phyloP scores from a whole-genome alignment of 75 land plant genomes.

The Larix kaempferi region DNA sequence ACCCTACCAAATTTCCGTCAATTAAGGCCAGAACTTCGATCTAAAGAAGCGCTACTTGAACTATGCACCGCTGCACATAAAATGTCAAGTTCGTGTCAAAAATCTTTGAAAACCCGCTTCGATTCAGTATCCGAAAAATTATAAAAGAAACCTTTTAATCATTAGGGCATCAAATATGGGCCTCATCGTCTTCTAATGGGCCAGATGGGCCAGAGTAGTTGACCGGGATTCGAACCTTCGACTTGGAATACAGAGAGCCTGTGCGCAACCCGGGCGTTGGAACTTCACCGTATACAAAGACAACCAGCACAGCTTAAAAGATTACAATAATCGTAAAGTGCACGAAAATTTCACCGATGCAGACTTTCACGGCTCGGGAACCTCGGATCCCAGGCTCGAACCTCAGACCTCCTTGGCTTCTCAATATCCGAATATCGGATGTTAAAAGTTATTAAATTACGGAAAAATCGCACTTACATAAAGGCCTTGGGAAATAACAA shows the following conservation, averaged over 20 bases:
- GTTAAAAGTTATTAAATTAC: too few species aligned
- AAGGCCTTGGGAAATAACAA: too few species aligned
- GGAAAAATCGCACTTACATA: too few species aligned
- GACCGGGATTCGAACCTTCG: constrained; percentile 2
- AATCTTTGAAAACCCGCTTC: neutral
- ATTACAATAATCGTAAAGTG: neutral
- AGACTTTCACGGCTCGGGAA: neutral
- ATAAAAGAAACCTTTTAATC: neutral
- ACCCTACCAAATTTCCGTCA: constrained; percentile 8
- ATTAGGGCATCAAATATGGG: neutral
- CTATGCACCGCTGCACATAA: neutral
- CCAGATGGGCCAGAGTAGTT: neutral
- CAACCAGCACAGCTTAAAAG: neutral
- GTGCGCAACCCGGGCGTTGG: neutral
- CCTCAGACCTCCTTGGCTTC: neutral
- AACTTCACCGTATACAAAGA: neutral
- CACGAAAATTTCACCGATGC: neutral
- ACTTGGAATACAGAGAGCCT: neutral
- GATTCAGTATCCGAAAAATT: neutral
- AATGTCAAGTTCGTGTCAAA: neutral
- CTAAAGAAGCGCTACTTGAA: neutral
- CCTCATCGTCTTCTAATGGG: neutral
- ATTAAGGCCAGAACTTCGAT: neutral
- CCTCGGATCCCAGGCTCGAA: neutral
- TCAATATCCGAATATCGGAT: too few species aligned